Percentiles rank a stretch among this genome's conserved stretches.
Conservation (phyloP, 768 basidiomycete genomes). For the Suillus sp. region DNA sequence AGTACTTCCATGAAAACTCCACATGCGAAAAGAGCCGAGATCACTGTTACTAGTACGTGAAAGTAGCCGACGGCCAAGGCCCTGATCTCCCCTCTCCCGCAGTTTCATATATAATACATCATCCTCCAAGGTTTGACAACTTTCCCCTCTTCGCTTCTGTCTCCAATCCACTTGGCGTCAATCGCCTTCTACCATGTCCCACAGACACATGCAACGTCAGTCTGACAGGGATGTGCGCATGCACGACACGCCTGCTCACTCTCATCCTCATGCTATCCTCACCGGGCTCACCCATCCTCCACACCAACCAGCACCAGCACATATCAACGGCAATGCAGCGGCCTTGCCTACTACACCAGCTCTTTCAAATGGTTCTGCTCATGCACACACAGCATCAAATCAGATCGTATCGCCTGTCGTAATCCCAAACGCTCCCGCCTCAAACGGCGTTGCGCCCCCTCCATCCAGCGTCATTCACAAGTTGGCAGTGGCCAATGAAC, state of each 20-base stretch:
- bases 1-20: constrained; percentile 41
- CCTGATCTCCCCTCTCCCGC: constrained; percentile 46
- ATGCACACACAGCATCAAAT: constrained; percentile 37
- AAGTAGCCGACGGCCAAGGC: constrained; percentile 44
- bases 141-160: constrained; percentile 48
- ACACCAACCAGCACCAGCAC: constrained; percentile 34
- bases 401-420: constrained; percentile 51
- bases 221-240: constrained; percentile 63
- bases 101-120: constrained; percentile 60
- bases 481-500: constrained; percentile 84
- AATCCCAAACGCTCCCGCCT: constrained; percentile 34
- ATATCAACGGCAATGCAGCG: constrained; percentile 53
- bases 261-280: constrained; percentile 45
- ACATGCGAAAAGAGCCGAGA: constrained; percentile 23
- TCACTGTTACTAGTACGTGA: constrained; percentile 18
- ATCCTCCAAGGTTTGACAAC: constrained; percentile 43
- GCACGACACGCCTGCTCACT: constrained; percentile 53
- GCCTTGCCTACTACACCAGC: constrained; percentile 48
- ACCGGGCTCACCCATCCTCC: constrained; percentile 47
- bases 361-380: constrained; percentile 46
- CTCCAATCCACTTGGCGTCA: constrained; percentile 31
- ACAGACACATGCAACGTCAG: constrained; percentile 61
- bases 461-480: constrained; percentile 63
- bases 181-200: constrained; percentile 50
- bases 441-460: constrained; percentile 27